A percentile compares a stretch with the other conserved stretches of the same genome.
phyloP scores from a whole-genome alignment of 805 yeast genomes.

The Spathaspora sp. region DNA sequence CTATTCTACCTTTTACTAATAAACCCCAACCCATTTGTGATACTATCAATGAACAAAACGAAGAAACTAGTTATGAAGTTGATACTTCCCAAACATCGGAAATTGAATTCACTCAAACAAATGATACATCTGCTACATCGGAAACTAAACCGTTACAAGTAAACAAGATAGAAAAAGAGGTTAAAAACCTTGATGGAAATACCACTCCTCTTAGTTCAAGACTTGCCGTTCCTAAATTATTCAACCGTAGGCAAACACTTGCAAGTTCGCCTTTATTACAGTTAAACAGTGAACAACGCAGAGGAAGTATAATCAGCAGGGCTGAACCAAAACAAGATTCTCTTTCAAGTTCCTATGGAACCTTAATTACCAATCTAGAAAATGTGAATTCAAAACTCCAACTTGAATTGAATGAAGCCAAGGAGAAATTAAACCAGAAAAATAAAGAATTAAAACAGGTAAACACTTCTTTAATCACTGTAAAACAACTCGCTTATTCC shows the following conservation, averaged over 20 bases:
- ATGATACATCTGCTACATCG: not conserved
- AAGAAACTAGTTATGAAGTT: not conserved
- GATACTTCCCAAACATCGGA: not conserved
- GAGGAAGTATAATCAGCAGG: too few species aligned
- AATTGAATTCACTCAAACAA: not conserved
- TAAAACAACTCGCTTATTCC: not conserved
- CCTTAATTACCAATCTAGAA: not conserved
- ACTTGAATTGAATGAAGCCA: not conserved
- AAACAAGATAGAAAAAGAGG: not conserved
- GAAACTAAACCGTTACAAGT: not conserved
- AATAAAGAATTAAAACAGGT: not conserved
- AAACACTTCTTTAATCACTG: not conserved
- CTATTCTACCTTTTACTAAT: not conserved
- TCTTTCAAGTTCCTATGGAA: not conserved
- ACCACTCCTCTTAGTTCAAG: not conserved
- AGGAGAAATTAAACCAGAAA: not conserved
- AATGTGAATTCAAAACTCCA: not conserved
- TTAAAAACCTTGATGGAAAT: not conserved
- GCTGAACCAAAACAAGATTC: not conserved
- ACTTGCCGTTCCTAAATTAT: not conserved
- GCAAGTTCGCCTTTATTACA: not conserved
- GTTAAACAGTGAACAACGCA: too few species aligned
- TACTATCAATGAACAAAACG: not conserved
- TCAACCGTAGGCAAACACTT: not conserved
- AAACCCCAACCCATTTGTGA: not conserved